Percentiles rank a stretch among this genome's conserved stretches.
Evolutionary conservation across 345 rosid species (phyloP).

Genomic region (Streptanthus diversifolius): DNA sequence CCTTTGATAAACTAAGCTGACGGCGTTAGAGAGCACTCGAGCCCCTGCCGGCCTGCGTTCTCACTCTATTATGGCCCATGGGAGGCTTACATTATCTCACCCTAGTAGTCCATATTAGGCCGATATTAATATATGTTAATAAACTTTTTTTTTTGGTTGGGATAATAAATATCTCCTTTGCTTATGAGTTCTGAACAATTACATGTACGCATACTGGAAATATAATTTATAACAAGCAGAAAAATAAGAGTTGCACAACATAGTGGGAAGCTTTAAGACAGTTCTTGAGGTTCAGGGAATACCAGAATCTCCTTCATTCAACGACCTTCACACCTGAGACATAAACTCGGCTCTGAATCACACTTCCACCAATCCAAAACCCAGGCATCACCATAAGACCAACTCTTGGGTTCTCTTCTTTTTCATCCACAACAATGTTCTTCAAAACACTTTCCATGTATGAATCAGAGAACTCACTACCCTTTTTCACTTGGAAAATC

Average conservation of each 20-base stretch:
- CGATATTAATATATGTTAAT: no score
- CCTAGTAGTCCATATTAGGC: no score
- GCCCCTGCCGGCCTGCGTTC: no score
- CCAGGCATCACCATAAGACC: constrained; percentile 91
- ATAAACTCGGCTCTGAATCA: constrained; percentile 72
- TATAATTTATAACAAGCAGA: background rate
- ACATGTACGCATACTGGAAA: constrained; percentile 6
- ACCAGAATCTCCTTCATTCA: constrained; percentile 38
- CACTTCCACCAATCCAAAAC: constrained; percentile 67
- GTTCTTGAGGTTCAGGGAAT: background rate
- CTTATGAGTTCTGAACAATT: background rate
- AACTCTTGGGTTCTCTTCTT: constrained; percentile 49
- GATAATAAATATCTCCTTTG: background rate
- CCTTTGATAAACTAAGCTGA: no score
- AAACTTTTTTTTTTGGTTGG: background rate
- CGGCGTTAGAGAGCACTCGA: no score
- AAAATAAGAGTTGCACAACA: constrained; percentile 12
- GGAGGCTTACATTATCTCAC: no score
- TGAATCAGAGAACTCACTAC: constrained; percentile 67
- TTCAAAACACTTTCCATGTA: constrained; percentile 79
- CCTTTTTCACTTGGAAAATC: constrained; percentile 64
- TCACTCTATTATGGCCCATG: background rate
- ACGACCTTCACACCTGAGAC: constrained; percentile 66
- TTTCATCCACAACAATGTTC: constrained; percentile 53
- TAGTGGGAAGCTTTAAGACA: constrained; percentile 14